Evolutionary conservation across 257 asterid species (phyloP), one percentile per base, ranked within the genome.

Genomic region (Cinchona pubescens): DNA sequence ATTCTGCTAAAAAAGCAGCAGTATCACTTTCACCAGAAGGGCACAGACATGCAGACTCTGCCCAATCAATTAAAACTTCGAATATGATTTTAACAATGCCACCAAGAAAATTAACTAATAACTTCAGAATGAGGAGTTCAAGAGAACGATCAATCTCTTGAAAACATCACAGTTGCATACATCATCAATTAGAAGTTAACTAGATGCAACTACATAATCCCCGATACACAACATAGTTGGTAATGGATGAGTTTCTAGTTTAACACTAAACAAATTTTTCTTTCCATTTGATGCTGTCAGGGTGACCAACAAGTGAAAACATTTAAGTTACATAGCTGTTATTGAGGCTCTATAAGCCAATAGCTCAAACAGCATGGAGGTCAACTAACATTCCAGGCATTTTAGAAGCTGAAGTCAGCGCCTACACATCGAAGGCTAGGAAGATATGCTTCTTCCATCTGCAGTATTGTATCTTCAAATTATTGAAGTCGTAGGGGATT

Each of bases 361-460:
- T 46, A 34, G 51, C 64, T 53, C 19, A 49, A 21, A 71, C 37
- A 23, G 51, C 5, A 18, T 49, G 32, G 15, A 10, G 12, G 53
- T 13, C 10, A 37, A 49, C 49, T 19, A 69, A 12, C 30, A 30
- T 21, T n/a, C n/a, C n/a, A 37, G 38, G 18, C 18, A 38, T 37
- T 65, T 37, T 25, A 43, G 3, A 1, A 65, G 49, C 29, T 25
- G 23, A 9, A 15, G 12, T n/a, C n/a, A n/a, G n/a, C n/a, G n/a
- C n/a, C n/a, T n/a, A n/a, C n/a, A n/a, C 4, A 13, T 64, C 29
- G 0, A 12, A 8, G 69, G 69, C 34, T 37, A 18, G 18, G 23
- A 69, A 69, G 62, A 29, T 29, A 30, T 14, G 53, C 45, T 69
- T 15, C 69, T 64, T 64, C 29, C 35, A 51, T 70, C 25, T 48